A percentile compares a stretch with the other conserved stretches of the same genome.
Evolutionary conservation across 352 stramenopile genomes (phyloP).

Genomic region (Pythium myriotylum): DNA sequence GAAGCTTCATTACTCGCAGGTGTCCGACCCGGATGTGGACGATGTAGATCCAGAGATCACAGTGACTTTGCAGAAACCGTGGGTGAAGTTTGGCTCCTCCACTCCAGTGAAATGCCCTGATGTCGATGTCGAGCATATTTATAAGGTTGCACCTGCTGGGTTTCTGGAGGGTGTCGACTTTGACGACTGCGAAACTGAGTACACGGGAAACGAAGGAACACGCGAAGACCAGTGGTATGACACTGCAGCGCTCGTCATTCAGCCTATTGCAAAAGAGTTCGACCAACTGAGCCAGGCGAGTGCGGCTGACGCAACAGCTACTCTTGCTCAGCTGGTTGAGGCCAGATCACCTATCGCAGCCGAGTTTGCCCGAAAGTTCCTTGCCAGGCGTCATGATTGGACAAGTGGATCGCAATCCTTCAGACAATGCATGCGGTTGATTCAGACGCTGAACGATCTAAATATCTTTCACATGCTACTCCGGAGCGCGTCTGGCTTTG

Average conservation of each 20-base stretch:
- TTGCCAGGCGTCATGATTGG: background rate
- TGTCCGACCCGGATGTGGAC: slow-evolving; percentile 3
- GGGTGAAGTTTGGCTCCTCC: slow-evolving; percentile 16
- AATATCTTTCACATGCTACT: slow-evolving; percentile 1
- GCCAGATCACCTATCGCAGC: background rate
- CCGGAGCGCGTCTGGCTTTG: background rate
- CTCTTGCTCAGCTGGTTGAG: slow-evolving; percentile 1
- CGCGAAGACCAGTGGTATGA: no score
- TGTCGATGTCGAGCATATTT: background rate
- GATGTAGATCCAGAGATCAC: slow-evolving; percentile 9
- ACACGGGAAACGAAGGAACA: slow-evolving; percentile 19
- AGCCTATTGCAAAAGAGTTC: no score
- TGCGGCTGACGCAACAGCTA: no score
- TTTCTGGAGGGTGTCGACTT: slow-evolving; percentile 16
- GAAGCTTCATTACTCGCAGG: slow-evolving; percentile 17
- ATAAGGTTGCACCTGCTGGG: slow-evolving; percentile 11
- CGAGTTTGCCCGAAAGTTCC: background rate
- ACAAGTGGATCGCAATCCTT: background rate
- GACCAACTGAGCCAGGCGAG: no score
- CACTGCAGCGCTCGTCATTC: no score
- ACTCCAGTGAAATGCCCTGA: background rate
- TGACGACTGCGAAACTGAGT: slow-evolving; percentile 7
- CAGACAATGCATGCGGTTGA: background rate
- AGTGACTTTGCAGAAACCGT: slow-evolving; percentile 6
- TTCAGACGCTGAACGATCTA: background rate